phyloP scores from a whole-genome alignment of 2,329 filamentous ascomycete genomes.

The Phaeomoniella chlamydospora region DNA sequence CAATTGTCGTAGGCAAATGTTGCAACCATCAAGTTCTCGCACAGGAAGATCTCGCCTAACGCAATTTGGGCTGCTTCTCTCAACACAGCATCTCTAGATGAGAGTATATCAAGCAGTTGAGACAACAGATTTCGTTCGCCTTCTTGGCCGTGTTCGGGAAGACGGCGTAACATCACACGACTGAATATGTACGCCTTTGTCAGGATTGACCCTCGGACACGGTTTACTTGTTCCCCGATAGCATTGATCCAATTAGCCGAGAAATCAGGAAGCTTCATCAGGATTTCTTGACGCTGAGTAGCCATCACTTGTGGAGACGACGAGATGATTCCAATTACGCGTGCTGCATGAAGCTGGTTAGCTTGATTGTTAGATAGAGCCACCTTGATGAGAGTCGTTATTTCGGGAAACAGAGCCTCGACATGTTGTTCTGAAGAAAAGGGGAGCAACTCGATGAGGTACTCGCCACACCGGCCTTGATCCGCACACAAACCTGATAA shows the following conservation, averaged over 20 bases:
- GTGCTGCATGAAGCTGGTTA: conserved; percentile 51
- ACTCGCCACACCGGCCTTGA: conserved; percentile 28
- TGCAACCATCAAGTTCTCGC: conserved; percentile 23
- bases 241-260: conserved; percentile 40
- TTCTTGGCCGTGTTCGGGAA: conserved; percentile 18
- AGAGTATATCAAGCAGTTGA: conserved; percentile 36
- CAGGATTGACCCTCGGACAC: conserved; percentile 46
- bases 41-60: conserved; percentile 48
- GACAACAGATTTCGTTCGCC: conserved; percentile 26
- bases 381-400: conserved; percentile 40
- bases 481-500: conserved; percentile 27
- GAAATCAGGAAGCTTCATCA: conserved; percentile 32
- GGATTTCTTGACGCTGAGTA: conserved; percentile 24
- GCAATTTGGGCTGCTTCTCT: conserved; percentile 42
- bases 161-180: conserved; percentile 35
- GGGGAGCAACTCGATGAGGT: conserved; percentile 40
- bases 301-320: conserved; percentile 41
- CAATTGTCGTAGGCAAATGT: conserved; percentile 14
- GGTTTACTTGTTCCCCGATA: conserved; percentile 44
- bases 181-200: conserved; percentile 44
- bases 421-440: conserved; percentile 39
- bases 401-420: conserved; percentile 32
- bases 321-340: conserved; percentile 60
- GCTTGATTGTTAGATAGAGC: conserved; percentile 59
- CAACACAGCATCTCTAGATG: conserved; percentile 38